Base-by-base conservation (phyloP, 2,329 filamentous ascomycete genomes). In the Cercospora sojina region DNA sequence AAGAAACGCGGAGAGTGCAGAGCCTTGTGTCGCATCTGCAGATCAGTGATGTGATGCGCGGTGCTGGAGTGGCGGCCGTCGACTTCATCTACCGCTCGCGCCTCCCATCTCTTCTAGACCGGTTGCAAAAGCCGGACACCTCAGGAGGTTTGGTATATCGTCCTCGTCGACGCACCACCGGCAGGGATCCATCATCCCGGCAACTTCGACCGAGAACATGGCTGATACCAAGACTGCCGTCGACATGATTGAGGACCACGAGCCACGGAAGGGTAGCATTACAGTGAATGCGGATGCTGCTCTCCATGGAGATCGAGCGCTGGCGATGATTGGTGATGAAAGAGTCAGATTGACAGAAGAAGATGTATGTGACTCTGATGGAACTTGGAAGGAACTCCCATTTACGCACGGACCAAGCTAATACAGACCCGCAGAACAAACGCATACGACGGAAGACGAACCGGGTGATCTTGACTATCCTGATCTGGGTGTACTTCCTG, bases 401-500 rank as follows among this genome's bases (percentile, higher is more conserved):
- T 6, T 27, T 18, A 23, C 16, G 23, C 31, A 57, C 53, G 18
- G 20, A 25, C 29, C 18, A 56, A 1, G 53, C 64, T 67, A 58
- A 67, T 47, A 9, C n/a, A 18, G 53, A 13, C 16, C 6, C 13
- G 8, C 43, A 74, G 72, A 85, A 83, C 76, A 83, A 80, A 69
- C 82, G 83, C 9, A 88, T 90, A 67, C 81, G 84, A 27, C 82
- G 81, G 49, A 88, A 89, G 76, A 89, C 87, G 0, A 88, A 90
- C 73, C 82, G 80, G 58, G 81, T 82, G 29, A 87, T 90, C 63
- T 80, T 90, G 1, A 72, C 74, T 3, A 82, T 87, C 58, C 80
- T 87, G 0, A 74, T 85, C 57, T 86, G 84, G 84, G 83, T 86
- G n/a, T 86, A 86, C 74, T 86, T 87, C 71, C 79, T 87, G 12